Evolutionary conservation across 2,329 filamentous ascomycete species (phyloP), one percentile per base, ranked within the genome.

Genomic region (Fusarium chuoi): DNA sequence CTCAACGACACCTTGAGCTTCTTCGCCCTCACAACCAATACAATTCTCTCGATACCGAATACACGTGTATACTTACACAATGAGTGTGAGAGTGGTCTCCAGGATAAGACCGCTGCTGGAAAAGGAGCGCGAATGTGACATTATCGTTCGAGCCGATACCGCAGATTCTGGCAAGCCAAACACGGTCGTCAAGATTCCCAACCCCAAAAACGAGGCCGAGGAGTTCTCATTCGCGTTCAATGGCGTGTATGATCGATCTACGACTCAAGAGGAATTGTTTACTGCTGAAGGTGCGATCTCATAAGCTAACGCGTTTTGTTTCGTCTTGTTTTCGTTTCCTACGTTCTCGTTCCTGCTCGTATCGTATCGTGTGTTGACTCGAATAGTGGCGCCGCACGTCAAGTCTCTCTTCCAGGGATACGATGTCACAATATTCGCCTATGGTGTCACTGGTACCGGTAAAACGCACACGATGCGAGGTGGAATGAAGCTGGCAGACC

Each of bases 391-490:
- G 45, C 94, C 96, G 4, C 95, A 95, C 57, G 87, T 98, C 72
- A 98, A 98, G 82, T 93, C 96, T 62, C 90, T 98, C 15, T 98
- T 98, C 84, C 92, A 92, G 83, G 96, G 94, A 65, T 91, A 94
- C 80, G 94, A 97, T 83, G 90, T 96, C 46, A 97, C 94, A 17
- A 90, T 98, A 65, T 98, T 98, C 80, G 95, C 95, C 35, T 98
- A 98, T 81, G 95, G 95, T 69, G 94, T 96, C 68, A 98, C 95
- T 1, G 95, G 95, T 52, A 97, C 95, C 1, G 95, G 95, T 63
- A 98, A 98, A 84, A 98, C 95, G 68, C 94, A 98, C 83, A 98
- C 95, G 6, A 98, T 98, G 95, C 92, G 95, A 73, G 95, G 95
- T 74, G 95, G 95, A 44, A 90, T 97, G 82, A 93, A 93, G 80